A percentile compares a stretch with the other conserved stretches of the same genome.
These are phyloP conservation scores for Golubevia pallescens DNA, from an alignment of 1,284 basidiomycete species.

Conservation along the genomic window DNA sequence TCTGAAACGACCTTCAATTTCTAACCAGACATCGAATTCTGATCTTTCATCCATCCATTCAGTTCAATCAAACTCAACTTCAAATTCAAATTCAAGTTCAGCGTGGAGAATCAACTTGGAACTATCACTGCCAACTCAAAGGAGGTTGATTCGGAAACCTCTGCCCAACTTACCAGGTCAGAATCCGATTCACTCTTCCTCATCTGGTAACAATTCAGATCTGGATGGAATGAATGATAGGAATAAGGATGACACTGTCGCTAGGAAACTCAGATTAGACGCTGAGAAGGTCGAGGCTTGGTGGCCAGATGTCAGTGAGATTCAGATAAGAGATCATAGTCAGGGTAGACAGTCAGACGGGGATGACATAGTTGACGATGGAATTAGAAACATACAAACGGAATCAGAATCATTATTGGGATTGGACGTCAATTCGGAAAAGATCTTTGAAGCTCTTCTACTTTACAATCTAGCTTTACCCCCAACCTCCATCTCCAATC, in stretches of 20 bases:
- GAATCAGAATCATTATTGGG: constrained; percentile 17
- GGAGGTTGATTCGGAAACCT: constrained; percentile 47
- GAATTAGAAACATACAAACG: constrained; percentile 14
- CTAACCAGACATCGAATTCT: too few species aligned
- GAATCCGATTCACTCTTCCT: background rate
- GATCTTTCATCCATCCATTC: too few species aligned
- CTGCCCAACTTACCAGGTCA: constrained; percentile 32
- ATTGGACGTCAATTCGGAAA: constrained; percentile 26
- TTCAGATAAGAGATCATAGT: too few species aligned
- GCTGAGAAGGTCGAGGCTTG: constrained; percentile 1
- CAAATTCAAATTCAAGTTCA: too few species aligned
- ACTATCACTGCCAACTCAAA: constrained; percentile 35
- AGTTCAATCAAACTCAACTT: too few species aligned
- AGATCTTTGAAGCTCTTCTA: constrained; percentile 26
- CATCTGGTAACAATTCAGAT: background rate
- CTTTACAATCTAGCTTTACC: constrained; percentile 11
- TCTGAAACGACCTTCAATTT: too few species aligned
- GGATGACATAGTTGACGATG: background rate
- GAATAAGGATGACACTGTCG: background rate
- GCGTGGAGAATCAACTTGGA: constrained; percentile 7
- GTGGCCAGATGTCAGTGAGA: background rate
- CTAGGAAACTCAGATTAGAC: background rate
- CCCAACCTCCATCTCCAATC: background rate
- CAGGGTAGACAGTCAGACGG: too few species aligned
- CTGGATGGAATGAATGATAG: too few species aligned